Evolutionary conservation across 768 basidiomycete species (phyloP).

Genomic region (Peribolospora baueri): DNA sequence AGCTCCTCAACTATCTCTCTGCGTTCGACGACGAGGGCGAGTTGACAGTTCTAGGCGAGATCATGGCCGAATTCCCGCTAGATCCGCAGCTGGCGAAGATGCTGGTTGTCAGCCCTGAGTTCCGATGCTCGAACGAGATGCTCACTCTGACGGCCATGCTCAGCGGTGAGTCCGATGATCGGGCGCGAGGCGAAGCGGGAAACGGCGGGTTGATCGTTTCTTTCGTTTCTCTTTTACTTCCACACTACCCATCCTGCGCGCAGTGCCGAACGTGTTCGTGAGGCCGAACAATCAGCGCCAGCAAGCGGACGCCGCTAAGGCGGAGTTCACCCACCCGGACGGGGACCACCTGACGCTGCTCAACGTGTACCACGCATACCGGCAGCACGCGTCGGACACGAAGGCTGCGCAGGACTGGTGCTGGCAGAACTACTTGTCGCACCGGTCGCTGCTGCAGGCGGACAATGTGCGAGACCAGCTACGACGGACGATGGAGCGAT

Average conservation of each 20-base stretch:
- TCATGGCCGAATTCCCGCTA: constrained; percentile 98
- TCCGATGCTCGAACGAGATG: constrained; percentile 87
- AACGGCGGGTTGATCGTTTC: background rate
- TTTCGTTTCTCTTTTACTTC: background rate
- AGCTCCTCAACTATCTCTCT: constrained; percentile 70
- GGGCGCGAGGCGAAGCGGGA: too few relatives aligned
- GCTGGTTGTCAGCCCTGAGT: constrained; percentile 80
- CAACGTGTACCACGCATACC: constrained; percentile 86
- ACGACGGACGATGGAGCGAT: constrained; percentile 62
- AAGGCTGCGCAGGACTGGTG: constrained; percentile 37
- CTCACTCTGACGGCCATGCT: constrained; percentile 89
- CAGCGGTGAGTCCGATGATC: constrained; percentile 33
- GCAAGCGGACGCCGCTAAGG: constrained; percentile 83
- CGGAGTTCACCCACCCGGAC: constrained; percentile 63
- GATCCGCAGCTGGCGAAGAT: constrained; percentile 93
- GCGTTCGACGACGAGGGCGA: constrained; percentile 84
- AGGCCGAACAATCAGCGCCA: constrained; percentile 66
- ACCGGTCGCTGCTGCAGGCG: constrained; percentile 59
- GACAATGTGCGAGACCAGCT: constrained; percentile 82
- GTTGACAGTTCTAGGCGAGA: constrained; percentile 55
- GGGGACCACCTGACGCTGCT: constrained; percentile 89
- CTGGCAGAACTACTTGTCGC: constrained; percentile 69
- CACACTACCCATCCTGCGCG: background rate
- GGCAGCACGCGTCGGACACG: constrained; percentile 34
- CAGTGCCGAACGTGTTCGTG: constrained; percentile 83